phyloP scores from a whole-genome alignment of 2,329 filamentous ascomycete species.

The Rugonectria rugulosa region DNA sequence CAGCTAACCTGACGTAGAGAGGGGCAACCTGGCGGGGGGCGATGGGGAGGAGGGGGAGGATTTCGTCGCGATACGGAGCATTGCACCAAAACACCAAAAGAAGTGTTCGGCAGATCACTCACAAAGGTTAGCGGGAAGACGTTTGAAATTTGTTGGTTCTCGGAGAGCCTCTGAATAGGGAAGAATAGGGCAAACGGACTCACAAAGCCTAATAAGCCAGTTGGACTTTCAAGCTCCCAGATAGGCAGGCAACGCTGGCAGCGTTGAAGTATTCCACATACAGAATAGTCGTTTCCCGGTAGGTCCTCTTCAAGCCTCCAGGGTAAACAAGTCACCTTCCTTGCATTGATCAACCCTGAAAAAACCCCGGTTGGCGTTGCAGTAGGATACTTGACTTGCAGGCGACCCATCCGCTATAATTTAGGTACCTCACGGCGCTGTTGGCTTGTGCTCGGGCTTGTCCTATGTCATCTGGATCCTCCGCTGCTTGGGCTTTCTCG shows the following conservation, averaged over 20 bases:
- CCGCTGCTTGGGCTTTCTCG: constrained; percentile 25
- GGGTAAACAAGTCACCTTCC: not conserved
- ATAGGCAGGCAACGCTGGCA: too few species aligned
- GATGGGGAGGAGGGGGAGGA: constrained; percentile 26
- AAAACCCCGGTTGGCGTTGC: not conserved
- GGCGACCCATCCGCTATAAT: constrained; percentile 3
- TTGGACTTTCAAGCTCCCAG: too few species aligned
- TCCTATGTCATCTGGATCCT: constrained; percentile 38
- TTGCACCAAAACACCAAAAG: not conserved
- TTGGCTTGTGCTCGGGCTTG: not conserved
- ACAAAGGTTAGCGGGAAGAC: too few species aligned
- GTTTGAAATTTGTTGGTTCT: too few species aligned
- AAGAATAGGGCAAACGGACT: too few species aligned
- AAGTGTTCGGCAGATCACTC: too few species aligned
- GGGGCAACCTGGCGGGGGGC: constrained; percentile 41
- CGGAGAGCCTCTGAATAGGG: too few species aligned
- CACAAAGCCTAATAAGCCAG: too few species aligned
- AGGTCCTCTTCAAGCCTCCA: not conserved
- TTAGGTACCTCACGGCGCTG: constrained; percentile 13
- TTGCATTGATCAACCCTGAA: not conserved
- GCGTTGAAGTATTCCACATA: too few species aligned
- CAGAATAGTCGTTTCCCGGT: too few species aligned
- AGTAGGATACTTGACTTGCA: constrained; percentile 9
- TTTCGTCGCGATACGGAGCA: constrained; percentile 3
- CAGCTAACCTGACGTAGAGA: constrained; percentile 33